Percentiles rank a stretch among this genome's conserved stretches.
Conservation (phyloP, 208 protist species). For the Acanthamoeba royreba region DNA sequence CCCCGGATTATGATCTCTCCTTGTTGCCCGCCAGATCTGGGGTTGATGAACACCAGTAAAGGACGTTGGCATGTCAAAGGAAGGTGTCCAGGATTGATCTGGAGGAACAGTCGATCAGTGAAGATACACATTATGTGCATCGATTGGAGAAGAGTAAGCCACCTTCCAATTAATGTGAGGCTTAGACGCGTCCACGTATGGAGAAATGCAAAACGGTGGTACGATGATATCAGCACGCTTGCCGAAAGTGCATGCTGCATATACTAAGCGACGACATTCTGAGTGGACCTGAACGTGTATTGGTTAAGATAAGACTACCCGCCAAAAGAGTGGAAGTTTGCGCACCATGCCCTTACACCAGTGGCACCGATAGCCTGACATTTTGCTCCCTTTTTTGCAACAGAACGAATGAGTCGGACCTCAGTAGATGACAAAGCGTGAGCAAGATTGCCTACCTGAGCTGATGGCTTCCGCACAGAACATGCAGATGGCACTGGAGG, state of each 20-base stretch:
- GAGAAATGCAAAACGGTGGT: neutral
- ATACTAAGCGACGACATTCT: neutral
- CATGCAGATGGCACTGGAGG: neutral
- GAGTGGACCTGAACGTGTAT: neutral
- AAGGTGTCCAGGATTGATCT: neutral
- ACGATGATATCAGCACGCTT: neutral
- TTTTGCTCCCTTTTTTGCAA: neutral
- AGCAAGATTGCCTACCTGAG: neutral
- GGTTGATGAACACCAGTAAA: constrained; percentile 23
- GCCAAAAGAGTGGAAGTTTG: no score
- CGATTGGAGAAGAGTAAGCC: no score
- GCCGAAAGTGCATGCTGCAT: neutral
- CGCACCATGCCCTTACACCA: neutral
- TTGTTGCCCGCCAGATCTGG: neutral
- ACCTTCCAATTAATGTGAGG: neutral
- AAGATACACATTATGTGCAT: no score
- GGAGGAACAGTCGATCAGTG: neutral
- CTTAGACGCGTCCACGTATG: neutral
- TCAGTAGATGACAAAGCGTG: no score
- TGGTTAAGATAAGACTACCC: neutral
- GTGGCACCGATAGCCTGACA: neutral
- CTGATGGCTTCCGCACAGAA: neutral
- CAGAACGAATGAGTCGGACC: no score
- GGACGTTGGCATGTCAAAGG: neutral
- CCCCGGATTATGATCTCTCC: neutral